A percentile compares a stretch with the other conserved stretches of the same genome.
phyloP scores from a whole-genome alignment of 441 rosid genomes.

The Jatropha podagrica region DNA sequence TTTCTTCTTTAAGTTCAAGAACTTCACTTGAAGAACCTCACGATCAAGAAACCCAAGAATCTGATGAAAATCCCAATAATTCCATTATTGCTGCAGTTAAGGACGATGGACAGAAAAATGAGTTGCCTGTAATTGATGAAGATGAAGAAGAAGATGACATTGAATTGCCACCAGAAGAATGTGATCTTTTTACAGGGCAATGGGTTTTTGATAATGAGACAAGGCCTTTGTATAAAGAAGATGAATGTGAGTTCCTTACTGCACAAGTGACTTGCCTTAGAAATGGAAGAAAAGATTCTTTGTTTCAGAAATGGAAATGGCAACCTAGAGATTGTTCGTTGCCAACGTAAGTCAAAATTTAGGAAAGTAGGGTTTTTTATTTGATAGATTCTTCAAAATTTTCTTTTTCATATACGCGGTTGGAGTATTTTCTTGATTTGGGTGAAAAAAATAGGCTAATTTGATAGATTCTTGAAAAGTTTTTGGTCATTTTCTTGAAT shows the following conservation, averaged over 20 bases:
- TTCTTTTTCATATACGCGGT: neutral
- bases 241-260: slow-evolving; percentile 79
- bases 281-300: slow-evolving; percentile 80
- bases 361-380: no score
- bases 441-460: no score
- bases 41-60: slow-evolving; percentile 12
- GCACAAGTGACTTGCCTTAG: slow-evolving; percentile 84
- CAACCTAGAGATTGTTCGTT: slow-evolving; percentile 77
- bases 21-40: slow-evolving; percentile 30
- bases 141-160: slow-evolving; percentile 39
- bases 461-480: neutral
- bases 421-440: neutral
- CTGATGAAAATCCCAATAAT: neutral
- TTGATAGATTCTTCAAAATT: neutral
- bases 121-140: slow-evolving; percentile 35
- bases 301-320: slow-evolving; percentile 89
- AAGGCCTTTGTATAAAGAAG: slow-evolving; percentile 72
- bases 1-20: slow-evolving; percentile 27
- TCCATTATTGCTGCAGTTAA: neutral
- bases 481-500: neutral
- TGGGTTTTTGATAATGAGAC: slow-evolving; percentile 76
- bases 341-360: slow-evolving; percentile 48
- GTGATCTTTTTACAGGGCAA: slow-evolving; percentile 76
- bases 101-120: slow-evolving; percentile 27
- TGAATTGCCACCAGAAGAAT: slow-evolving; percentile 65